Base-by-base conservation (phyloP, 208 protist genomes). In the Leptomonas pyrrhocoris region DNA sequence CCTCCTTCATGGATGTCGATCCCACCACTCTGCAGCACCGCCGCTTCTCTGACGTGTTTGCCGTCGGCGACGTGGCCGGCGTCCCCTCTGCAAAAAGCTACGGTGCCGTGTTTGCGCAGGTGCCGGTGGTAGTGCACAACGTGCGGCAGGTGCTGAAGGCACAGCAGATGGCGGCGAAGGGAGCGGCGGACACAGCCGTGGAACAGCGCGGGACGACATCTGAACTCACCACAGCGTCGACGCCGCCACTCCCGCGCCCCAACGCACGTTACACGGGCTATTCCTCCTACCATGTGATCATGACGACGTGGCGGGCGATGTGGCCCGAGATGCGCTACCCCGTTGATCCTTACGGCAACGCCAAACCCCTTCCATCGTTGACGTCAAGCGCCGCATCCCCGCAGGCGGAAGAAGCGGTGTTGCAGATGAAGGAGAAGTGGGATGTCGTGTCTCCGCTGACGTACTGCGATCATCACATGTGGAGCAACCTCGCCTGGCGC, bases 71-170 rank as follows among this genome's bases (percentile, higher is more conserved):
- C 65, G 84, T 80, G 36, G 92, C 92, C 16, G 92, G 85, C 18
- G 62, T 96, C 30, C 87, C 89, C 19, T 92, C 84, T 6, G 51
- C 84, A 43, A 94, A 94, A 68, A 88, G 89, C 65, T 96, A 96
- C 80, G 88, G 84, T 38, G 81, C 88, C 25, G 81, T 73, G 1
- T 88, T 86, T 43, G 74, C 89, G 27, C 92, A 96, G 76, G 88
- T 92, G 19, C 89, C 85, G 2, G 88, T 96, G 25, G 89, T 96
- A 18, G 77, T 78, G 57, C 88, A 94, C 73, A 96, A 96, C 76
- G 83, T 95, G 12, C 56, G 55, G 40, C 86, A 93, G 61, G 59
- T 83, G 27, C 74, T 93, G 23, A 59, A 73, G 53, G 77, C 74
- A 45, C 68, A 75, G 38, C 3, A 45, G 31, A 27, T 36, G 46